A percentile compares a stretch with the other conserved stretches of the same genome.
Conservation (phyloP, 495 filamentous ascomycete genomes). For the Neurospora sp. region DNA sequence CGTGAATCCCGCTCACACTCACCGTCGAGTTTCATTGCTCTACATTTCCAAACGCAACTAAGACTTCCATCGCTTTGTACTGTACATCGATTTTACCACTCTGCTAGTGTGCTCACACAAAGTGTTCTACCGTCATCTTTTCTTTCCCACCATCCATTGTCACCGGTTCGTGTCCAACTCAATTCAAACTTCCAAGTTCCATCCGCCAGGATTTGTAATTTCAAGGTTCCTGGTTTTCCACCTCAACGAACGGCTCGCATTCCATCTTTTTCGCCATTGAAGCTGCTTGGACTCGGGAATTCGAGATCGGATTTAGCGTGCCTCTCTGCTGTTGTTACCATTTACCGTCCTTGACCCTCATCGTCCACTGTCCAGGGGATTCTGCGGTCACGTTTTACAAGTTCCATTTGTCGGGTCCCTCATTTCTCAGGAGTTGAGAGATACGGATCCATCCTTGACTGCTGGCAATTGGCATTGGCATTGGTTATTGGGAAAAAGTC, state of each 20-base stretch:
- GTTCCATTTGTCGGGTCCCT: not conserved
- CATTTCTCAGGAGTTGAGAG: not conserved
- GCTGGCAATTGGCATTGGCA: not conserved
- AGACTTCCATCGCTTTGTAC: not conserved
- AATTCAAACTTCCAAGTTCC: constrained; percentile 11
- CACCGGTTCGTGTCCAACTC: not conserved
- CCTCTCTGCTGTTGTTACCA: not conserved
- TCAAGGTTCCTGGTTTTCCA: not conserved
- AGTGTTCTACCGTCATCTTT: not conserved
- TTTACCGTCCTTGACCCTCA: not conserved
- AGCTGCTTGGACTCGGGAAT: not conserved
- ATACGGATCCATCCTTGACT: not conserved
- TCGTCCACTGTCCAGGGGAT: not conserved
- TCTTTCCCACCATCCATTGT: not conserved
- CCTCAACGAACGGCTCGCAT: not conserved
- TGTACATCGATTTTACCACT: not conserved
- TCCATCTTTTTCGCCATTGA: not conserved
- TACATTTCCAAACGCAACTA: not conserved
- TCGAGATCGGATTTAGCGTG: not conserved
- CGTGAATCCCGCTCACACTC: not conserved
- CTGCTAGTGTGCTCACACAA: not conserved
- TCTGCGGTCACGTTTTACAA: not conserved
- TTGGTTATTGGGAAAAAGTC: not conserved
- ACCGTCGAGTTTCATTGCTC: not conserved
- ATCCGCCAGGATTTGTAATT: constrained; percentile 4